Conservation (phyloP, 345 rosid species). For the Rhodomyrtus tomentosa region DNA sequence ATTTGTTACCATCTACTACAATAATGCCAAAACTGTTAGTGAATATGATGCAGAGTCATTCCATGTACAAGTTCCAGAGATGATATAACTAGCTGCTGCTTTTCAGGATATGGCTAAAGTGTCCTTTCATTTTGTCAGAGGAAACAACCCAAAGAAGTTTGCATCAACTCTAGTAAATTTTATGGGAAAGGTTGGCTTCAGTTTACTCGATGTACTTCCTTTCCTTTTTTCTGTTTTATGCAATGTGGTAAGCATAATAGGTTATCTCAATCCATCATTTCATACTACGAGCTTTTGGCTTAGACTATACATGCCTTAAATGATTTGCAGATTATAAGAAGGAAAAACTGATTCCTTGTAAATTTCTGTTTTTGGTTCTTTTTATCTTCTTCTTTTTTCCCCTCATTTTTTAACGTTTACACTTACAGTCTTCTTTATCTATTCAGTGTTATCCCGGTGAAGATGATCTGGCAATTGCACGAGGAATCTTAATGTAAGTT, state of each 20-base stretch:
- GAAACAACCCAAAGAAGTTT: constrained; percentile 56
- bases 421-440: not conserved
- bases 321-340: not conserved
- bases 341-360: not conserved
- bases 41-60: not conserved
- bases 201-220: not conserved
- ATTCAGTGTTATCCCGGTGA: constrained; percentile 98
- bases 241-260: not conserved
- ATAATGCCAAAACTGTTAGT: not conserved
- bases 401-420: not conserved
- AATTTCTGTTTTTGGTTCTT: not conserved
- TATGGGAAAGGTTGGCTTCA: constrained; percentile 67
- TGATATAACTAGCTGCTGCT: not conserved
- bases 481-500: constrained; percentile 67
- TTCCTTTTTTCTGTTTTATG: not conserved
- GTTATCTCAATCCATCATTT: not conserved
- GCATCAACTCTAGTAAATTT: constrained; percentile 68
- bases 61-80: not conserved
- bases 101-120: constrained; percentile 86
- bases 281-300: not conserved
- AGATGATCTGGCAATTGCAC: constrained; percentile 89
- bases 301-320: not conserved
- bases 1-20: not conserved
- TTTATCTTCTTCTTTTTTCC: not conserved
- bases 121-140: constrained; percentile 81